Evolutionary conservation across 306 rosid species (phyloP).

Genomic region (Quercus aquifolioides): DNA sequence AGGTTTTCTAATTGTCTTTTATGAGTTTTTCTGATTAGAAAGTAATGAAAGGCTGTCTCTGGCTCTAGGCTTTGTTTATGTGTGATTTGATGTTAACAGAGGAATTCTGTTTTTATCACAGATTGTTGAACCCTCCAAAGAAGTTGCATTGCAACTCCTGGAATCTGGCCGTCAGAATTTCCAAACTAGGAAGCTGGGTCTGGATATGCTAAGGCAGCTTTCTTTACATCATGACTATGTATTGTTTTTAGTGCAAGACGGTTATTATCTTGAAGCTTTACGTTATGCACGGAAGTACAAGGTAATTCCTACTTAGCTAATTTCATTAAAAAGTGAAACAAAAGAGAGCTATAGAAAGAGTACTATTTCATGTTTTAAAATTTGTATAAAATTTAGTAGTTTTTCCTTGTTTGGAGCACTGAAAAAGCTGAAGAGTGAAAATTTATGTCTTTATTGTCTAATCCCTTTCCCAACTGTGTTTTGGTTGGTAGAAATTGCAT

Average conservation of each 20-base stretch:
- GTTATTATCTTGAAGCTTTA: conserved; percentile 89
- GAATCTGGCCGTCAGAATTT: conserved; percentile 82
- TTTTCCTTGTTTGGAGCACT: background rate
- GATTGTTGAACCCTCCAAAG: conserved; percentile 93
- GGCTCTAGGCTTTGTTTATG: conserved; percentile 9
- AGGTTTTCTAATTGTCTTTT: conserved; percentile 46
- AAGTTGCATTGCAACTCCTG: conserved; percentile 86
- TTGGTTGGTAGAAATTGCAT: background rate
- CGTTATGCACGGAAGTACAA: conserved; percentile 71
- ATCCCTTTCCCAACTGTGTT: background rate
- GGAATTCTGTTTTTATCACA: conserved; percentile 29
- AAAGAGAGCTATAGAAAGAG: background rate
- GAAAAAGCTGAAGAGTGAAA: background rate
- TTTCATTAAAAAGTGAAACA: conserved; percentile 1
- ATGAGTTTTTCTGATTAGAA: background rate
- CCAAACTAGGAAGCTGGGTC: conserved; percentile 82
- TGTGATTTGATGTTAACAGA: conserved; percentile 19
- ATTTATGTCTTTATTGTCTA: background rate
- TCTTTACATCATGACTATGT: conserved; percentile 89
- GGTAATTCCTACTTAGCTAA: conserved; percentile 44
- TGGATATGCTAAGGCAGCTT: conserved; percentile 90
- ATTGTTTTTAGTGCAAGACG: conserved; percentile 77
- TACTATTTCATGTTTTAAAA: background rate
- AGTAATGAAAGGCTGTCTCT: conserved; percentile 1
- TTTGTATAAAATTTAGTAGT: too few species aligned